Evolutionary conservation across 495 filamentous ascomycete genomes (phyloP), one percentile per base, ranked within the genome.

Genomic region (Penicillium subrubescens): DNA sequence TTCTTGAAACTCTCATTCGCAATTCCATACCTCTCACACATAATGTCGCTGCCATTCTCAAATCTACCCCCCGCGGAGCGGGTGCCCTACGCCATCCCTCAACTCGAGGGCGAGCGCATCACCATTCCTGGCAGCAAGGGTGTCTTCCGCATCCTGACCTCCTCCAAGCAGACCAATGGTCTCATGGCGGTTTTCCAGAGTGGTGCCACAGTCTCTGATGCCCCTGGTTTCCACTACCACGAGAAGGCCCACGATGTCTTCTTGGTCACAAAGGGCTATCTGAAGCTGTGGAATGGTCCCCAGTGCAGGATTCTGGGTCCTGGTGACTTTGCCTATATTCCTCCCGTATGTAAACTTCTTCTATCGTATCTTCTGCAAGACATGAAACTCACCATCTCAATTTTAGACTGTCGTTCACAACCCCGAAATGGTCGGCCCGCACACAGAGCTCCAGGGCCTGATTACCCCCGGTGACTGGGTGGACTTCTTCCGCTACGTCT

Each of bases 381-480:
- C 19, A 19, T 12, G 3, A 23, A 14, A 25, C 44, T 48, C 4
- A 48, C 19, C 4, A 11, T 25, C 0, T 66, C 14, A 31, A 7
- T 25, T 37, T 17, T 57, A 79, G 80, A 75, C 66, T 53, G 70
- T 76, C 31, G 54, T 83, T 51, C 80, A 83, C 65, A 78, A 77
- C 52, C 78, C 77, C 25, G 75, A 81, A 61, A 75, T 81, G 64
- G 67, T 77, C 10, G 76, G 77, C 10, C 73, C 75, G 0, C 78
- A 83, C 60, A 80, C 80, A 15, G 80, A 83, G 51, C 73, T 75
- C 52, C 74, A 75, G 51, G 80, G 80, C 43, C 58, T 84, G 10
- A 77, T 82, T 35, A 80, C 78, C 4, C 81, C 81, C n/a, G 80
- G 81, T n/a, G 81, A 81, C 67, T 84, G 79, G 81, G 76, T 81